phyloP scores from a whole-genome alignment of 805 yeast species.

The Grigorovia humatica region DNA sequence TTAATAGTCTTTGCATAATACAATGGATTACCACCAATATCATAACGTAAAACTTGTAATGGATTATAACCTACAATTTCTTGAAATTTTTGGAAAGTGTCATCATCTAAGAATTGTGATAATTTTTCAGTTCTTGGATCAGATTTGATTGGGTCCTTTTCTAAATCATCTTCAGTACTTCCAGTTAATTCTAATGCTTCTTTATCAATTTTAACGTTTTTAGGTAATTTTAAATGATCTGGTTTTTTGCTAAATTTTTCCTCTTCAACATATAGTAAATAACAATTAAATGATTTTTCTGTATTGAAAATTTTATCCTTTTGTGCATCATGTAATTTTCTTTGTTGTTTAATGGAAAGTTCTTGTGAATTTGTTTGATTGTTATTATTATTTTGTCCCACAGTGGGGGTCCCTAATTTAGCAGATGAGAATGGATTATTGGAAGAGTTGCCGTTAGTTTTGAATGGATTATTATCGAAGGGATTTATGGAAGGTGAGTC shows the following conservation, averaged over 20 bases:
- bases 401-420: no score
- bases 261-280: constrained; percentile 57
- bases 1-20: constrained; percentile 46
- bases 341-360: constrained; percentile 28
- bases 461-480: constrained; percentile 29
- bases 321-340: constrained; percentile 22
- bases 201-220: constrained; percentile 42
- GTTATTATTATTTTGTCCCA: neutral
- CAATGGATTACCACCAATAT: constrained; percentile 68
- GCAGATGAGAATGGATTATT: constrained; percentile 15
- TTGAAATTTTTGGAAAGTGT: constrained; percentile 68
- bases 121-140: constrained; percentile 40
- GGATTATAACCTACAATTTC: constrained; percentile 73
- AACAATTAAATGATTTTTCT: constrained; percentile 44
- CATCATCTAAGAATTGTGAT: constrained; percentile 56
- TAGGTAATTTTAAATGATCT: constrained; percentile 39
- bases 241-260: constrained; percentile 51
- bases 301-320: constrained; percentile 15
- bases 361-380: constrained; percentile 4
- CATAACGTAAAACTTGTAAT: constrained; percentile 76
- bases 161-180: constrained; percentile 23
- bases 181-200: constrained; percentile 37
- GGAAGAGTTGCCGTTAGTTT: constrained; percentile 27
- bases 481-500: constrained; percentile 13
- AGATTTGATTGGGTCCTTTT: constrained; percentile 20